A percentile compares a stretch with the other conserved stretches of the same genome.
Evolutionary conservation across 2,329 filamentous ascomycete species (phyloP).

Genomic region (Gnomoniopsis smithogilvyi): DNA sequence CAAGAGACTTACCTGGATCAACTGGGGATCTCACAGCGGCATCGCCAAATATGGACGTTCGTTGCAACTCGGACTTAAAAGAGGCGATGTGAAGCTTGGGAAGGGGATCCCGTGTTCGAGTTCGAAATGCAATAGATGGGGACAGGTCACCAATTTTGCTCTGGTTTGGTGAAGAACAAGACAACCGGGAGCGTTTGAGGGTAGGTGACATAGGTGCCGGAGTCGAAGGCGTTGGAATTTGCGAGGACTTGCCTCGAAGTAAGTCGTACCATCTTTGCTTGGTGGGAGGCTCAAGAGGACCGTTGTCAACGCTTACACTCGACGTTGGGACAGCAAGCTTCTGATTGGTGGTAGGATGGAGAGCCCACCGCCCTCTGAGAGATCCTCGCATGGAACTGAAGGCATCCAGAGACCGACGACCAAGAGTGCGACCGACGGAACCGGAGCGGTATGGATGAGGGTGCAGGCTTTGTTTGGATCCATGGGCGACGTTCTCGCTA

Average conservation of each 20-base stretch:
- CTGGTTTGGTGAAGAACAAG: background rate
- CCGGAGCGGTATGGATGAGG: background rate
- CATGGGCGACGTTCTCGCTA: slow-evolving; percentile 10
- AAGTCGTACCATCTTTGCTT: slow-evolving; percentile 15
- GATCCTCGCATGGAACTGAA: slow-evolving; percentile 9
- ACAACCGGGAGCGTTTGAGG: slow-evolving; percentile 3
- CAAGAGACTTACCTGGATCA: background rate
- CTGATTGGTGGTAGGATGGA: slow-evolving; percentile 11
- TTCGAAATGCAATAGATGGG: background rate
- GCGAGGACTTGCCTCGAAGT: slow-evolving; percentile 8
- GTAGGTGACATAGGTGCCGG: background rate
- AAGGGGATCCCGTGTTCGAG: background rate
- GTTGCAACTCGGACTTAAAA: slow-evolving; percentile 8
- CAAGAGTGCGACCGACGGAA: slow-evolving; percentile 4
- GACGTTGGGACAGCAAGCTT: background rate
- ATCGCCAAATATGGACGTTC: background rate
- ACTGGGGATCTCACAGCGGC: background rate
- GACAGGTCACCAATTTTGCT: background rate
- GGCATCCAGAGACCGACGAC: slow-evolving; percentile 10
- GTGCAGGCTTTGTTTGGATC: background rate
- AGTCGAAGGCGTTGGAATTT: slow-evolving; percentile 12
- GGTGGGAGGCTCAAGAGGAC: slow-evolving; percentile 2
- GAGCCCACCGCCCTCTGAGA: background rate
- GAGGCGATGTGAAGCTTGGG: slow-evolving; percentile 11
- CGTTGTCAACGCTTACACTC: background rate